Evolutionary conservation across 805 yeast species (phyloP), one percentile per base, ranked within the genome.

Genomic region (Cyberlindnera sargentensis): DNA sequence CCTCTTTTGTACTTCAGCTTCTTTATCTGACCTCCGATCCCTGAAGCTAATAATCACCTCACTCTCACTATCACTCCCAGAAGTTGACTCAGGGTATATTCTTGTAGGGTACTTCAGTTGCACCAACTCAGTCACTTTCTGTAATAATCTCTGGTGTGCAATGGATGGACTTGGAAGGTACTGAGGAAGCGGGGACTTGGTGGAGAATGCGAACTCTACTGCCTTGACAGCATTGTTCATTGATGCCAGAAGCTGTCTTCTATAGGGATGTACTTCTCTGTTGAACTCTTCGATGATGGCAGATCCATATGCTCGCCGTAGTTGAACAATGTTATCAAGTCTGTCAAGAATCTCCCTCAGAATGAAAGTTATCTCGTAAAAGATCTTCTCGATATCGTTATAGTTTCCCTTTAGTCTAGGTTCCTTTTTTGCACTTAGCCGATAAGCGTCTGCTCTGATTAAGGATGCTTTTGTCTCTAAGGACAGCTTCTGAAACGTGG

Each of bases 121-220:
- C 31, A 73, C 48, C 0, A 67, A 58, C 37, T 67, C 67, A 25
- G 70, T 57, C 1, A 73, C 74, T 45, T 67, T 66, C 41, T 66
- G 65, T 6, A 74, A 64, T 20, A 73, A 48, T 41, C 77, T 63
- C 41, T 70, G 53, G 35, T 75, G 78, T 1, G 78, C 67, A 36
- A 72, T 63, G 47, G 72, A 63, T 2, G 75, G 64, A 51, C 77
- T 71, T 2, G 79, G 78, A 20, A 74, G 43, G 50, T 63, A 73
- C 47, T 73, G 78, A 2, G 80, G 79, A 27, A 75, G 43, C 2
- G 79, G 78, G 1, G 66, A 54, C 46, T 73, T 73, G 36, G 62
- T 70, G 6, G 54, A 39, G n/a, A 72, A 52, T 0, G 77, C 73
- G 33, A 64, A 66, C 44, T 70, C 70, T 10, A 73, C 59, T 7